Evolutionary conservation across 306 rosid species (phyloP).

Genomic region (Malus fusca): DNA sequence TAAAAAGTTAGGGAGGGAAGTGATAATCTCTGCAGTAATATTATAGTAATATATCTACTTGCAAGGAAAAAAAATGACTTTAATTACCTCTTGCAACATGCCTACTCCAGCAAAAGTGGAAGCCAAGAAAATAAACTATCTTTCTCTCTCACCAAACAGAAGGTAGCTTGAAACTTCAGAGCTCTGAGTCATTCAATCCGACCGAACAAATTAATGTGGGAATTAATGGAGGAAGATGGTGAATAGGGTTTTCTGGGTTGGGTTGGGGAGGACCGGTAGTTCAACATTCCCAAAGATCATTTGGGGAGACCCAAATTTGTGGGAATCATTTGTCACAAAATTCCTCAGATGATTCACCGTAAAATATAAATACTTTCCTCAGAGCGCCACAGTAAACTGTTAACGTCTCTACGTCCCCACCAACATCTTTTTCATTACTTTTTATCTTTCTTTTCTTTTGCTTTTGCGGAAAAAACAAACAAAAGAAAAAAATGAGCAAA

Average conservation of each 20-base stretch:
- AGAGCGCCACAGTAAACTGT: constrained; percentile 28
- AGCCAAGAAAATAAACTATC: neutral
- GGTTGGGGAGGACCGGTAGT: neutral
- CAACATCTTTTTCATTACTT: neutral
- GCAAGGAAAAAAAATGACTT: neutral
- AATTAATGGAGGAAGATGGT: neutral
- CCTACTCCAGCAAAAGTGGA: neutral
- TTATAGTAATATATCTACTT: neutral
- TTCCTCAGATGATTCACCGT: neutral
- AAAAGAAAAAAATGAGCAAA: neutral
- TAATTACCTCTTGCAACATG: constrained; percentile 14
- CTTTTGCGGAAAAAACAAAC: neutral
- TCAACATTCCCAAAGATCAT: neutral
- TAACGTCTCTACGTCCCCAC: constrained; percentile 20
- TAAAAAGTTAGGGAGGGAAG: neutral
- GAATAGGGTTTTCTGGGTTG: neutral
- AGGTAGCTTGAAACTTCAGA: neutral
- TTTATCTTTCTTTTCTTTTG: neutral
- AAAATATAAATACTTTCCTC: constrained; percentile 16
- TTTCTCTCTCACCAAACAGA: neutral
- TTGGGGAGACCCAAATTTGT: neutral
- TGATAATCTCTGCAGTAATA: neutral
- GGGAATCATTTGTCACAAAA: neutral
- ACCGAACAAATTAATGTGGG: neutral
- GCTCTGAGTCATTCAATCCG: neutral